phyloP scores from a whole-genome alignment of 2,329 filamentous ascomycete genomes.

The Nakataea oryzae region DNA sequence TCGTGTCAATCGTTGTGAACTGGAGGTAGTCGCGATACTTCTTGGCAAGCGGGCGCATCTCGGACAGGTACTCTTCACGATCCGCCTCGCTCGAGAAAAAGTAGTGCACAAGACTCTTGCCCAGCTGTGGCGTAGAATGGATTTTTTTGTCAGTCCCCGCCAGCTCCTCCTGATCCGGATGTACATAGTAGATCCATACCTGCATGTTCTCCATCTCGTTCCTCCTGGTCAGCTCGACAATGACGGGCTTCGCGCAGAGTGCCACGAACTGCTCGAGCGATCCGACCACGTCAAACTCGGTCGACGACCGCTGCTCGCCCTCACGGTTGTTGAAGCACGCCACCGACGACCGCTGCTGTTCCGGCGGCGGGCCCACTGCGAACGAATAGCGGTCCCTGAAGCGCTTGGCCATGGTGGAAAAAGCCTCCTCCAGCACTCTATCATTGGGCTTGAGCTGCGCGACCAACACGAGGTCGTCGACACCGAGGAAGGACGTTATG shows the following conservation, averaged over 20 bases:
- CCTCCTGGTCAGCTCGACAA: constrained; percentile 32
- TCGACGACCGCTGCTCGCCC: constrained; percentile 19
- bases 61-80: constrained; percentile 21
- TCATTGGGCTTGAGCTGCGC: constrained; percentile 22
- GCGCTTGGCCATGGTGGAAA: constrained; percentile 19
- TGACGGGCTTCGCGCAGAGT: constrained; percentile 25
- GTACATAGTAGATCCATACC: constrained; percentile 17
- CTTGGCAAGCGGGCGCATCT: constrained; percentile 29
- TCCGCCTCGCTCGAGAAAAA: constrained; percentile 20
- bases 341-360: constrained; percentile 9
- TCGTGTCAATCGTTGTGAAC: constrained; percentile 35
- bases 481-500: constrained; percentile 19
- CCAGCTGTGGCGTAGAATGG: constrained; percentile 7
- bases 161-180: constrained; percentile 10
- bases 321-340: constrained; percentile 31
- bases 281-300: constrained; percentile 20
- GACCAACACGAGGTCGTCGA: constrained; percentile 32
- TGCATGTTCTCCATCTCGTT: constrained; percentile 31
- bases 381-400: constrained; percentile 32
- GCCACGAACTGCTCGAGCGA: constrained; percentile 26
- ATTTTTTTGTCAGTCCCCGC: constrained; percentile 16
- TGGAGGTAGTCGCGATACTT: constrained; percentile 34
- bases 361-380: constrained; percentile 16
- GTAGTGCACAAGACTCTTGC: constrained; percentile 20
- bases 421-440: constrained; percentile 17